These are phyloP conservation scores for Suhomyces pyralidae DNA, from an alignment of 805 yeast species.

Conservation along the genomic window DNA sequence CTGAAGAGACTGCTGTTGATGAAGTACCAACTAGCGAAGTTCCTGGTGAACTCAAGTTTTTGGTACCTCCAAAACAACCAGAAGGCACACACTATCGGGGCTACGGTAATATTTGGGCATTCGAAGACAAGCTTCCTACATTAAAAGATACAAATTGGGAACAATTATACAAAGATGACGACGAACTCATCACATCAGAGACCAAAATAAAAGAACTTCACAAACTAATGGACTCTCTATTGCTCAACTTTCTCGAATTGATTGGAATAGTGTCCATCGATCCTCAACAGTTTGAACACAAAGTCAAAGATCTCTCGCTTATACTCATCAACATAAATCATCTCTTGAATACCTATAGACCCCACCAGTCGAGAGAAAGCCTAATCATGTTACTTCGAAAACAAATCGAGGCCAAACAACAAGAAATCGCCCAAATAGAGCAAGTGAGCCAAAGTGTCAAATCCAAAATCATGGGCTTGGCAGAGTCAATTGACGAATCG, in stretches of 20 bases:
- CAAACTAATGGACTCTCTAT: slow-evolving; percentile 70
- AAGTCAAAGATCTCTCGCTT: slow-evolving; percentile 75
- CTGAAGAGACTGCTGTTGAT: slow-evolving; percentile 5
- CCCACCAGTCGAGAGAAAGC: slow-evolving; percentile 92
- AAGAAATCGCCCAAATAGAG: slow-evolving; percentile 49
- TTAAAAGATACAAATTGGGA: slow-evolving; percentile 72
- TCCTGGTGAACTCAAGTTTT: slow-evolving; percentile 51
- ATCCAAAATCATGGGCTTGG: slow-evolving; percentile 26
- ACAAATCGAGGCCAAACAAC: slow-evolving; percentile 61
- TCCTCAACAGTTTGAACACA: slow-evolving; percentile 57
- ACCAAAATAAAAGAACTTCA: slow-evolving; percentile 71
- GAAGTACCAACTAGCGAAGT: slow-evolving; percentile 9
- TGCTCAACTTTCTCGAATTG: slow-evolving; percentile 78
- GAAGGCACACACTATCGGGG: slow-evolving; percentile 68
- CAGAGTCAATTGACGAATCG: slow-evolving; percentile 4
- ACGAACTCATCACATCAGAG: slow-evolving; percentile 32
- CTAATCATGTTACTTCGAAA: slow-evolving; percentile 69
- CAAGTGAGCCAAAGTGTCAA: slow-evolving; percentile 39
- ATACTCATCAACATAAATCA: slow-evolving; percentile 89
- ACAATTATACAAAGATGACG: slow-evolving; percentile 58
- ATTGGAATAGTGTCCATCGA: slow-evolving; percentile 72
- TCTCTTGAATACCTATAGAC: slow-evolving; percentile 84
- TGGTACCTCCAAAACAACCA: slow-evolving; percentile 66
- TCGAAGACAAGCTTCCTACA: slow-evolving; percentile 71
- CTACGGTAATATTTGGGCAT: slow-evolving; percentile 89